Percentiles rank a stretch among this genome's conserved stretches.
phyloP scores from a whole-genome alignment of 371 early-diverging fungal genomes.

The Umbelopsis sp. region DNA sequence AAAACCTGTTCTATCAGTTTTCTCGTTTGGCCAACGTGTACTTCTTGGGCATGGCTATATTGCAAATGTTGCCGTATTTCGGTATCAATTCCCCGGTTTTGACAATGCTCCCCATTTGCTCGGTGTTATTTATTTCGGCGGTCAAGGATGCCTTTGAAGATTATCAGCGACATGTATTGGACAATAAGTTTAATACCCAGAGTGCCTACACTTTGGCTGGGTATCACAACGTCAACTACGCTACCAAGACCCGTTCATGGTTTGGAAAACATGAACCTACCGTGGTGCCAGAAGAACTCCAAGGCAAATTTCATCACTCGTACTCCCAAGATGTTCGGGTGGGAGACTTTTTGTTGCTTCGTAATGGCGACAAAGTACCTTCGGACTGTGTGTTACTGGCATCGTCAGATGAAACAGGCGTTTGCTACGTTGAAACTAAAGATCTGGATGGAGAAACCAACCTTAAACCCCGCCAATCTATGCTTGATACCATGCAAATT shows the following conservation, averaged over 20 bases:
- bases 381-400: constrained; percentile 89
- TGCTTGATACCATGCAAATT: constrained; percentile 66
- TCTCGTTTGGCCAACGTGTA: constrained; percentile 95
- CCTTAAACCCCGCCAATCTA: constrained; percentile 76
- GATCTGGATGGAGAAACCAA: constrained; percentile 98
- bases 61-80: constrained; percentile 86
- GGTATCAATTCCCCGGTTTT: constrained; percentile 72
- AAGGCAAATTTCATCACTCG: constrained; percentile 34
- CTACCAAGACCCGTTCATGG: constrained; percentile 22
- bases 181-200: constrained; percentile 84
- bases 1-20: constrained; percentile 97
- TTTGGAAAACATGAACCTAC: background rate
- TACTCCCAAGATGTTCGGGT: constrained; percentile 74
- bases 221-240: constrained; percentile 77
- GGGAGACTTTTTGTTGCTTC: constrained; percentile 89
- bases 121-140: constrained; percentile 89
- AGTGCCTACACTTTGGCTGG: constrained; percentile 71
- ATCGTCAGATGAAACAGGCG: constrained; percentile 71
- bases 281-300: background rate
- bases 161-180: constrained; percentile 89
- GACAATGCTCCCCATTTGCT: constrained; percentile 86
- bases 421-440: constrained; percentile 92
- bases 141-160: constrained; percentile 98
- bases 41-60: constrained; percentile 91
- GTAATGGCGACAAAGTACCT: constrained; percentile 86